These are phyloP conservation scores for Pythium rishiriense DNA, from an alignment of 352 stramenopile species.

Conservation along the genomic window DNA sequence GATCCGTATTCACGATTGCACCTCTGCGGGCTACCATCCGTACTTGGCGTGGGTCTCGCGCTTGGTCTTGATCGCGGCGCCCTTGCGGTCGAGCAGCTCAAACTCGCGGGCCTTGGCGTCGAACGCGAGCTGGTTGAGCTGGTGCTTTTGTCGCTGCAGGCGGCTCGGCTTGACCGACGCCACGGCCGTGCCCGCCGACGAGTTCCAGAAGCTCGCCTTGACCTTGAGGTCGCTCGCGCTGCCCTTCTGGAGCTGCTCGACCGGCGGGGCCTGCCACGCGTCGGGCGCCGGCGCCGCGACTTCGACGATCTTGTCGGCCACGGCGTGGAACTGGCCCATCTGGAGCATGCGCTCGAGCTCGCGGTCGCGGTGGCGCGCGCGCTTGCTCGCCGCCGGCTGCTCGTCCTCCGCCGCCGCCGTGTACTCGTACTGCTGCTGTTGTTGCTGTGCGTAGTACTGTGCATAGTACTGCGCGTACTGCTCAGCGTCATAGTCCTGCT, in stretches of 20 bases:
- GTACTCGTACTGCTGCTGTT: conserved; percentile 37
- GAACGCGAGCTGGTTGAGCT: conserved; percentile 82
- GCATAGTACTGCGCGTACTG: conserved; percentile 21
- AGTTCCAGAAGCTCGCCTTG: conserved; percentile 74
- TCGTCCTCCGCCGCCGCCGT: conserved; percentile 31
- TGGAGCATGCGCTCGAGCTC: conserved; percentile 73
- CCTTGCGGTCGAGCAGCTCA: conserved; percentile 67
- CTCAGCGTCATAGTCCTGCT: conserved; percentile 31
- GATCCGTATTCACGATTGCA: too few relatives aligned
- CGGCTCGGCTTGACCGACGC: conserved; percentile 64
- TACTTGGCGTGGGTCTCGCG: conserved; percentile 82
- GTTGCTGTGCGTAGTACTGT: conserved; percentile 47
- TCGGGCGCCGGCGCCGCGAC: conserved; percentile 50
- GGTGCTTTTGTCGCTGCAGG: conserved; percentile 76
- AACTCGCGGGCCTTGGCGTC: conserved; percentile 74
- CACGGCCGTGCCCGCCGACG: conserved; percentile 48
- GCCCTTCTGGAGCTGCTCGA: conserved; percentile 30
- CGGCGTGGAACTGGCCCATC: conserved; percentile 60
- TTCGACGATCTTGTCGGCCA: conserved; percentile 63
- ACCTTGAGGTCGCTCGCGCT: conserved; percentile 48
- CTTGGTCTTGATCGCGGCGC: conserved; percentile 70
- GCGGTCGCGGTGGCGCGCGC: conserved; percentile 53
- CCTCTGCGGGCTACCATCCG: conserved; percentile 75
- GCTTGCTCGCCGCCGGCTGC: conserved; percentile 54
- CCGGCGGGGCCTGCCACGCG: conserved; percentile 51